phyloP scores from a whole-genome alignment of 2,329 filamentous ascomycete species.

The Aspergillus carbonarius region DNA sequence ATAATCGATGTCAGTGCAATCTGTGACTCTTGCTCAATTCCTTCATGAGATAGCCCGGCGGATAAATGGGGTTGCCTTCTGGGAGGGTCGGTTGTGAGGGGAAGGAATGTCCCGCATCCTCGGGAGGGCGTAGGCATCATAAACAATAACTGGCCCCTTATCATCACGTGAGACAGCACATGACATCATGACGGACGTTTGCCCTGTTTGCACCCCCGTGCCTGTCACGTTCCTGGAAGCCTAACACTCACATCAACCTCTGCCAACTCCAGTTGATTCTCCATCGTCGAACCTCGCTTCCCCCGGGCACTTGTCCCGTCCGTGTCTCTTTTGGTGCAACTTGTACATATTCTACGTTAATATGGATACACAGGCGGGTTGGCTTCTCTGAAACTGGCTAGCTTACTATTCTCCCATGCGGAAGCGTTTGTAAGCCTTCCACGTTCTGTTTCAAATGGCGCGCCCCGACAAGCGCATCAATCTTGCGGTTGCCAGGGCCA shows the following conservation, averaged over 20 bases:
- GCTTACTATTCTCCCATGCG: constrained; percentile 13
- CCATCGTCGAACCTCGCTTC: not conserved
- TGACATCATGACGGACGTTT: constrained; percentile 7
- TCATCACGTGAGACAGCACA: constrained; percentile 8
- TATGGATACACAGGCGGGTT: constrained; percentile 14
- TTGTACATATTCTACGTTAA: constrained; percentile 10
- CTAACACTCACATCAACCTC: not conserved
- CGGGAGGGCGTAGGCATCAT: not conserved
- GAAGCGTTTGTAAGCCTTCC: constrained; percentile 16
- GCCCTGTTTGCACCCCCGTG: constrained; percentile 14
- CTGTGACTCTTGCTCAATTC: not conserved
- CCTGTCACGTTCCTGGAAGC: constrained; percentile 10
- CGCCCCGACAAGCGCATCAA: constrained; percentile 49
- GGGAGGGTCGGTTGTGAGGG: not conserved
- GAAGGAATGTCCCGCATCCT: not conserved
- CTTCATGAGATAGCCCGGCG: not conserved
- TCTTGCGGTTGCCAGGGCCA: constrained; percentile 61
- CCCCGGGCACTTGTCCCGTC: not conserved
- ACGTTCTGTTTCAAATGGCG: constrained; percentile 30
- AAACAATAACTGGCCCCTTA: not conserved
- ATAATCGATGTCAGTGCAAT: not conserved
- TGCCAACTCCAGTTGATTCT: not conserved
- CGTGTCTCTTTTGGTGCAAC: not conserved
- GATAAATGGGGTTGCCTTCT: not conserved
- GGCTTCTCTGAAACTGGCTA: constrained; percentile 2